Evolutionary conservation across 805 yeast genomes (phyloP).

Genomic region (Metschnikowia orientalis): DNA sequence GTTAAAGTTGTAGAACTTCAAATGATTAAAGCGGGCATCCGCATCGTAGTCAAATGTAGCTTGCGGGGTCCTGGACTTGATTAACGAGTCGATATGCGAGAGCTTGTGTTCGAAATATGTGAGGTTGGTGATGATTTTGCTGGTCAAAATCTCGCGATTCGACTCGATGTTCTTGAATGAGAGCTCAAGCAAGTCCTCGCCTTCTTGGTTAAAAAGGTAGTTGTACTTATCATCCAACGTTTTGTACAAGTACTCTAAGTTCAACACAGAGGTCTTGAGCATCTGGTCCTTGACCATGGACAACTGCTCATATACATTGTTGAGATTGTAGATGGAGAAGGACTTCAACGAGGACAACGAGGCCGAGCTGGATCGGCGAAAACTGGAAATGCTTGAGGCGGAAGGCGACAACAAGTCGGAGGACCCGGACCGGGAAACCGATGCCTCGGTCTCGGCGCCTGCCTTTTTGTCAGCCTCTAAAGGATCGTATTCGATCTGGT

Average conservation of each 20-base stretch:
- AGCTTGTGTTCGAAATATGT: conserved; percentile 41
- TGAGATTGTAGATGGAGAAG: conserved; percentile 31
- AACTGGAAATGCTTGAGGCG: background rate
- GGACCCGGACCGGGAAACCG: too few relatives aligned
- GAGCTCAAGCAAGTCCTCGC: conserved; percentile 4
- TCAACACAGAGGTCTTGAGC: conserved; percentile 33
- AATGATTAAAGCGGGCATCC: conserved; percentile 29
- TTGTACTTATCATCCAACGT: conserved; percentile 40
- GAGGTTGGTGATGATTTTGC: conserved; percentile 39
- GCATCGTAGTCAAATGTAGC: conserved; percentile 26
- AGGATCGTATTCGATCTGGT: conserved; percentile 2
- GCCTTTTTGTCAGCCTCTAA: conserved; percentile 13
- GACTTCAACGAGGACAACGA: conserved; percentile 26
- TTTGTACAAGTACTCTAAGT: conserved; percentile 36
- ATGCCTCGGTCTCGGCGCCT: too few relatives aligned
- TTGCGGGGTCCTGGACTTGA: conserved; percentile 30
- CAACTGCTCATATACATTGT: conserved; percentile 33
- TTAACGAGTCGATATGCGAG: conserved; percentile 34
- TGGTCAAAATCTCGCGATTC: conserved; percentile 27
- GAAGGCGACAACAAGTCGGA: conserved; percentile 1
- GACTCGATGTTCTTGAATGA: conserved; percentile 2
- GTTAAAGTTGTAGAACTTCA: conserved; percentile 37
- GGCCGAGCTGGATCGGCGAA: conserved; percentile 27
- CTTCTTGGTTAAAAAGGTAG: conserved; percentile 27
- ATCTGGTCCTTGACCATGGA: conserved; percentile 34